These are phyloP conservation scores for Staphylotrichum tortipilum DNA, from an alignment of 495 filamentous ascomycete genomes.

Conservation along the genomic window DNA sequence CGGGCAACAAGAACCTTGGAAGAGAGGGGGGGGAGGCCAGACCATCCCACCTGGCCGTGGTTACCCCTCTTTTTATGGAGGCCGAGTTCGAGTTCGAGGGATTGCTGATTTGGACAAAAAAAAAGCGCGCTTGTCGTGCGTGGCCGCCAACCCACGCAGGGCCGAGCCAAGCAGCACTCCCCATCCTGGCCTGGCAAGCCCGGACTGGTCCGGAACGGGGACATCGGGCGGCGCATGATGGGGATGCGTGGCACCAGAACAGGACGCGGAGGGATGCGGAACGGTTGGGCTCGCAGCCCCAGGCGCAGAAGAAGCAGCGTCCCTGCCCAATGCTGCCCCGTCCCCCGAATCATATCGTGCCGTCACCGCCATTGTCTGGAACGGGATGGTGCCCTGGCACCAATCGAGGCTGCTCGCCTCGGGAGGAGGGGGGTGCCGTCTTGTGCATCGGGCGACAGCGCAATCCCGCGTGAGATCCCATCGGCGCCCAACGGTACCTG, in stretches of 20 bases:
- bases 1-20: too few species aligned
- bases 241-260: slow-evolving; percentile 13
- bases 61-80: slow-evolving; percentile 5
- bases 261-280: background rate
- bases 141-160: too few species aligned
- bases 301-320: slow-evolving; percentile 17
- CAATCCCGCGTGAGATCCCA: slow-evolving; percentile 10
- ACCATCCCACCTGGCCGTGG: too few species aligned
- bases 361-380: slow-evolving; percentile 10
- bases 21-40: too few species aligned
- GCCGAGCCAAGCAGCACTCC: too few species aligned
- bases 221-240: slow-evolving; percentile 2
- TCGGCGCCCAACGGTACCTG: slow-evolving; percentile 26
- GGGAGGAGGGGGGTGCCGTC: too few species aligned
- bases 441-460: slow-evolving; percentile 23
- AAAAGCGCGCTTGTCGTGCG: slow-evolving; percentile 6
- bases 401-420: slow-evolving; percentile 17
- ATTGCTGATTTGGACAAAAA: too few species aligned
- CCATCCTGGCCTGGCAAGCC: too few species aligned
- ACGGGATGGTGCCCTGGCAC: slow-evolving; percentile 17
- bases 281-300: slow-evolving; percentile 10
- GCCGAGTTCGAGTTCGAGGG: background rate
- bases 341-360: slow-evolving; percentile 14
- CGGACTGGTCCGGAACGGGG: background rate
- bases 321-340: slow-evolving; percentile 18